Base-by-base conservation (phyloP, 257 asterid species). In the Solanum peruvianum region DNA sequence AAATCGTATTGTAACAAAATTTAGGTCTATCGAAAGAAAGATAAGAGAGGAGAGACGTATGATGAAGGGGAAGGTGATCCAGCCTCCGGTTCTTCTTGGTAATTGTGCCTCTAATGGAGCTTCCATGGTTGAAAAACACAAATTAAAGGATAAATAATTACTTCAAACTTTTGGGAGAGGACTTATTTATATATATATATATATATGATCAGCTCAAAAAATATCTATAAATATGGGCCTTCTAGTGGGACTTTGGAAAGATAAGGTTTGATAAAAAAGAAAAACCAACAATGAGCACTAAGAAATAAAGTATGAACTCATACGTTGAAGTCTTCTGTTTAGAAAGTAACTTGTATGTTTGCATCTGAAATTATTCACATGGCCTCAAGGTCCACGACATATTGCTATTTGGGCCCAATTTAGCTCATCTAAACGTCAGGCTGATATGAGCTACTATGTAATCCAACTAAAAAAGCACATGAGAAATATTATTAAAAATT, bases 1-100 rank as follows among this genome's bases (percentile, higher is more conserved):
- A 62, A 7, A 39, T 62, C 3, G 11, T 23, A 9, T 67, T 27
- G 20, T 2, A 25, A 31, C 14, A 16, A 16, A 7, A 4, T 71
- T 25, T 10, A 66, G 7, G 37, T 66, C 20, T 35, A 35, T 33
- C 39, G 7, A 35, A 35, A 35, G 33, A 33, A 33, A 27, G 11
- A 33, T 33, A 31, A 70, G 70, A 58, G 47, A 72, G 58, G n/a
- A 42, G 72, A 16, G 44, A 88, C 87, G 83, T 11, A 86, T 82
- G 23, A 83, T 62, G 41, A 83, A 89, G 44, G 91, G 89, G 42
- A 86, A 89, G 75, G 89, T 83, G 42, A 73, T 64, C 91, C 89
- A 86, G 52, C 86, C 89, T 64, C 91, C 91, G 1, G 84, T 78
- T 9, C 18, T 72, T 78, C 62, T 77, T 25, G 83, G 18, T 3